phyloP scores from a whole-genome alignment of 1,139 yeast genomes.

The Debaryomycetaceae sp. region DNA sequence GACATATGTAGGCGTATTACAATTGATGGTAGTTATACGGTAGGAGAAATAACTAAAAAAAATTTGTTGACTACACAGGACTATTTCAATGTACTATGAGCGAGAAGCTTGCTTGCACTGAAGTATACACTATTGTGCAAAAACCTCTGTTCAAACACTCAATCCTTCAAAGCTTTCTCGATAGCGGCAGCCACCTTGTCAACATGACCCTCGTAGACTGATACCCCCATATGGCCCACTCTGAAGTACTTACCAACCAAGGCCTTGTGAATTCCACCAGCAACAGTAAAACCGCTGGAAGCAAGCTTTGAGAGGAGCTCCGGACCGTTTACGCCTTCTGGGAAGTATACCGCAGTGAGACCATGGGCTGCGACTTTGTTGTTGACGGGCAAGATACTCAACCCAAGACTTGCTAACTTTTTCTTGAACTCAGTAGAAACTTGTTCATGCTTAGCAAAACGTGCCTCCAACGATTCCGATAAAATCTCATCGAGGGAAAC shows the following conservation, averaged over 20 bases:
- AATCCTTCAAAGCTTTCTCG: slow-evolving; percentile 32
- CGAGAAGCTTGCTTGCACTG: not conserved
- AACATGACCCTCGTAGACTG: slow-evolving; percentile 44
- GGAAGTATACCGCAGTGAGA: slow-evolving; percentile 81
- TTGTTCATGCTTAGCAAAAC: slow-evolving; percentile 61
- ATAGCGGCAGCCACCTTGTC: slow-evolving; percentile 34
- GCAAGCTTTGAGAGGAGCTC: slow-evolving; percentile 55
- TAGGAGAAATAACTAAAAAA: not conserved
- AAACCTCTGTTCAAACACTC: not conserved
- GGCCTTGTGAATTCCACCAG: slow-evolving; percentile 88
- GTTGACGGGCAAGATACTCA: slow-evolving; percentile 63
- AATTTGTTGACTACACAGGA: not conserved
- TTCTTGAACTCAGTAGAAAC: slow-evolving; percentile 67
- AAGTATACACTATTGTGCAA: not conserved
- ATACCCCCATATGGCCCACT: slow-evolving; percentile 90
- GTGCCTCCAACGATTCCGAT: slow-evolving; percentile 50
- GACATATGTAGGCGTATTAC: slow-evolving; percentile 19
- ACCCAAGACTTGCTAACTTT: slow-evolving; percentile 52
- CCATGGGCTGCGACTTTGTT: slow-evolving; percentile 78
- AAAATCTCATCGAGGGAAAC: slow-evolving; percentile 75
- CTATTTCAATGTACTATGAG: not conserved
- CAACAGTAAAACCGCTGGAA: slow-evolving; percentile 71
- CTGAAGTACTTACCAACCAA: slow-evolving; percentile 82
- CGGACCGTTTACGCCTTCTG: slow-evolving; percentile 68
- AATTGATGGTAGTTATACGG: not conserved